phyloP scores from a whole-genome alignment of 768 basidiomycete species.

The Lactarius akahatsu region DNA sequence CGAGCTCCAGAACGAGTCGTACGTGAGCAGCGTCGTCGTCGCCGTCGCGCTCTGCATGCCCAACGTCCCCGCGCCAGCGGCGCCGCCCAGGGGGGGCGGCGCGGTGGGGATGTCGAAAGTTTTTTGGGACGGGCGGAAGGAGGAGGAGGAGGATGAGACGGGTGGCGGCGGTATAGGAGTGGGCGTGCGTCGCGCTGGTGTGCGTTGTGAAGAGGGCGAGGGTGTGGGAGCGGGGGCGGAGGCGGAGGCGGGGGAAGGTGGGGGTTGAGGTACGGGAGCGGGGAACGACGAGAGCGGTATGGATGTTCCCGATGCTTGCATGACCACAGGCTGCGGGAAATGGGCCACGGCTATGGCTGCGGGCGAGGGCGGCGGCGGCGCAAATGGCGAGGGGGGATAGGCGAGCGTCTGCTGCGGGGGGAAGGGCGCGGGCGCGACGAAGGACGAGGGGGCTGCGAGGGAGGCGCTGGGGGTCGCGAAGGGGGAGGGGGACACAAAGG shows the following conservation, averaged over 20 bases:
- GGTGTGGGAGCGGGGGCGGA: background rate
- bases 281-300: slow-evolving; percentile 14
- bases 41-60: slow-evolving; percentile 6
- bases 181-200: slow-evolving; percentile 1
- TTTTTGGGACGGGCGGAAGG: slow-evolving; percentile 10
- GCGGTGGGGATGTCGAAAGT: slow-evolving; percentile 30
- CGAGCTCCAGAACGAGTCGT: slow-evolving; percentile 31
- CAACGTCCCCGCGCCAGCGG: background rate
- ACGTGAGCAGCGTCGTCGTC: slow-evolving; percentile 26
- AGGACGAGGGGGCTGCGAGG: slow-evolving; percentile 18
- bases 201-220: background rate
- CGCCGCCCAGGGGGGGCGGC: background rate
- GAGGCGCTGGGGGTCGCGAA: slow-evolving; percentile 8
- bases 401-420: slow-evolving; percentile 11
- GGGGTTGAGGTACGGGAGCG: background rate
- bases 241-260: background rate
- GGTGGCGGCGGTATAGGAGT: background rate
- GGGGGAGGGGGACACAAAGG: slow-evolving; percentile 19
- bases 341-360: slow-evolving; percentile 14
- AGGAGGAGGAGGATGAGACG: background rate
- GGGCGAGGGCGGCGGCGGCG: slow-evolving; percentile 1
- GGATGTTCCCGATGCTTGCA: background rate
- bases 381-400: slow-evolving; percentile 24
- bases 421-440: slow-evolving; percentile 13
- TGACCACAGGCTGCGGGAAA: background rate